Percentiles rank a stretch among this genome's conserved stretches.
Evolutionary conservation across 2,329 filamentous ascomycete species (phyloP).

Genomic region (Pseudocercospora pini-densiflorae): DNA sequence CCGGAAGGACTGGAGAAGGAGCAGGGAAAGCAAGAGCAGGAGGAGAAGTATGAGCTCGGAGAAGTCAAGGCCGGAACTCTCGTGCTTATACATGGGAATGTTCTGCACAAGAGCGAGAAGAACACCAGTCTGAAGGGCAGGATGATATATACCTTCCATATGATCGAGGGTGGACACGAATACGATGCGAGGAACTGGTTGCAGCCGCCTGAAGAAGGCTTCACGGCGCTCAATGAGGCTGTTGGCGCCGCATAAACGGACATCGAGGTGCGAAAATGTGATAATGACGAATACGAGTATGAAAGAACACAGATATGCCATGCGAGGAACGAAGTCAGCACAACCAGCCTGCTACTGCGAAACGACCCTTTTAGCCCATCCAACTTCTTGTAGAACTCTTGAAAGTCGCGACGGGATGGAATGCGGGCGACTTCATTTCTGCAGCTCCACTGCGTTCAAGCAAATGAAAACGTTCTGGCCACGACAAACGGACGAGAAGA

Average conservation of each 20-base stretch:
- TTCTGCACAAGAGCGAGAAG: slow-evolving; percentile 94
- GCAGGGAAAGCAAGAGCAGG: slow-evolving; percentile 41
- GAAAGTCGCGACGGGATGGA: too few species aligned
- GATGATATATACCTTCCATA: slow-evolving; percentile 97
- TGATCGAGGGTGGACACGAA: slow-evolving; percentile 79
- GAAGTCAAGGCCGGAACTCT: slow-evolving; percentile 90
- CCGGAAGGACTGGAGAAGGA: slow-evolving; percentile 41
- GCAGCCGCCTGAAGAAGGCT: slow-evolving; percentile 79
- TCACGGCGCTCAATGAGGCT: slow-evolving; percentile 50
- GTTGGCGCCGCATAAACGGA: neutral
- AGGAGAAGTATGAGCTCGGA: slow-evolving; percentile 72
- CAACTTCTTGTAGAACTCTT: neutral
- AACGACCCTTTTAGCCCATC: neutral
- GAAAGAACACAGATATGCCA: neutral
- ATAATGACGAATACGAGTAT: neutral
- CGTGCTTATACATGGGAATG: slow-evolving; percentile 93
- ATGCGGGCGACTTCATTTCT: neutral
- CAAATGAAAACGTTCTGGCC: neutral
- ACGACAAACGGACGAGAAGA: too few species aligned
- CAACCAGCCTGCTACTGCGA: neutral
- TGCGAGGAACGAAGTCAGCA: neutral
- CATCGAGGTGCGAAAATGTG: neutral
- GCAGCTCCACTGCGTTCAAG: neutral
- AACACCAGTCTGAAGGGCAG: slow-evolving; percentile 84
- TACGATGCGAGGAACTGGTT: slow-evolving; percentile 95